These are phyloP conservation scores for Penicillium soppii DNA, from an alignment of 495 filamentous ascomycete species.

Conservation along the genomic window DNA sequence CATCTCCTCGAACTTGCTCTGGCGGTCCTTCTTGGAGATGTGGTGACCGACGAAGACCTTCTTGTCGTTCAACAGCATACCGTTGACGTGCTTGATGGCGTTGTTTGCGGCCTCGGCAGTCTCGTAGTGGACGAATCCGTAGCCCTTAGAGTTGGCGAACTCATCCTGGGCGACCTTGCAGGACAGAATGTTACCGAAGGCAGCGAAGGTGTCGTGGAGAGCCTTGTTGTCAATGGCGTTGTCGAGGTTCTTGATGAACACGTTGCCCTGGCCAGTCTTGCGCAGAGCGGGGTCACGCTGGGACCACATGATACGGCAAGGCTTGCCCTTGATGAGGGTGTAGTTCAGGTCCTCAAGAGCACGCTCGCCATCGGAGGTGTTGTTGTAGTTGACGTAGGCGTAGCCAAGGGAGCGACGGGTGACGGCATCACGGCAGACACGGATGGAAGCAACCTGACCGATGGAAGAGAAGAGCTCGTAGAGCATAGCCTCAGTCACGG, in stretches of 20 bases:
- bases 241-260: conserved; percentile 99
- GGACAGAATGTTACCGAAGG: conserved; percentile 98
- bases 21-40: conserved; percentile 99
- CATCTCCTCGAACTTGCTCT: conserved; percentile 99
- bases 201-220: conserved; percentile 98
- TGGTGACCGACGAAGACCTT: conserved; percentile 99
- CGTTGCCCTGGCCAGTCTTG: conserved; percentile 99
- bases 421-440: conserved; percentile 98
- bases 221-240: conserved; percentile 99
- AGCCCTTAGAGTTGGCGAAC: conserved; percentile 92
- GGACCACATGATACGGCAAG: conserved; percentile 99
- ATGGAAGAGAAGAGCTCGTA: conserved; percentile 99
- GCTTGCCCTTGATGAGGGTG: conserved; percentile 97
- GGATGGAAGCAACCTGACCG: conserved; percentile 97
- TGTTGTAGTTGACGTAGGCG: conserved; percentile 99
- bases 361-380: conserved; percentile 91
- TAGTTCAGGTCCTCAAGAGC: conserved; percentile 99
- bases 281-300: conserved; percentile 98
- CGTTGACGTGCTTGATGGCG: conserved; percentile 99
- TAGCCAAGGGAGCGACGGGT: conserved; percentile 98
- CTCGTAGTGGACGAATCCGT: conserved; percentile 99
- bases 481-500: conserved; percentile 99
- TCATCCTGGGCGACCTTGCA: conserved; percentile 99
- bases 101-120: conserved; percentile 94
- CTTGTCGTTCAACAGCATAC: conserved; percentile 99